Conservation (phyloP, 148 eudicot genomes). For the Cornus suecica region DNA sequence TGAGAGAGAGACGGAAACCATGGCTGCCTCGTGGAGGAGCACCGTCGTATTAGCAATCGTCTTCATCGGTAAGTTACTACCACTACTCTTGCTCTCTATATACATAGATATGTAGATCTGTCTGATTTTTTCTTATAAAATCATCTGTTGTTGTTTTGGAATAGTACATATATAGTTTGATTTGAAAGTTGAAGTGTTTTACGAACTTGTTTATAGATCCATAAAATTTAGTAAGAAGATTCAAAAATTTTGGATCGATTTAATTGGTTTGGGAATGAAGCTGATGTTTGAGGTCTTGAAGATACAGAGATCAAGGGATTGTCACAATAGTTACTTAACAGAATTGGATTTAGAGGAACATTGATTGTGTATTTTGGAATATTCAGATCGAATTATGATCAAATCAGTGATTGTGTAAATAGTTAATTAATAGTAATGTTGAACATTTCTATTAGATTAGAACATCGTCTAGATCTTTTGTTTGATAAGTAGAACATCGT, state of each 20-base stretch:
- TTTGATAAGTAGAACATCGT: too few relatives aligned
- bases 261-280: background rate
- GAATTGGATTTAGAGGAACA: too few relatives aligned
- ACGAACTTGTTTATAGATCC: background rate
- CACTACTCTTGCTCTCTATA: background rate
- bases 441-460: background rate
- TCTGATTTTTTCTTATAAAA: background rate
- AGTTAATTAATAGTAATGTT: background rate
- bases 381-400: too few relatives aligned
- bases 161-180: background rate
- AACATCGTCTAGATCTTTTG: too few relatives aligned
- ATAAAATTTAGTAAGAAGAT: background rate
- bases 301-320: background rate
- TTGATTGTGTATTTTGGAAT: too few relatives aligned
- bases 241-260: background rate
- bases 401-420: background rate
- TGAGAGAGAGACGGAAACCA: slow-evolving; percentile 8
- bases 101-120: slow-evolving; percentile 20
- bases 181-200: background rate
- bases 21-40: slow-evolving; percentile 22
- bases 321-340: background rate
- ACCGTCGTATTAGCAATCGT: slow-evolving; percentile 22
- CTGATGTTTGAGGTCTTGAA: background rate
- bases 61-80: slow-evolving; percentile 19
- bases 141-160: background rate